Evolutionary conservation across 139 green algal species (phyloP).

Genomic region (Tetraselmis chui): DNA sequence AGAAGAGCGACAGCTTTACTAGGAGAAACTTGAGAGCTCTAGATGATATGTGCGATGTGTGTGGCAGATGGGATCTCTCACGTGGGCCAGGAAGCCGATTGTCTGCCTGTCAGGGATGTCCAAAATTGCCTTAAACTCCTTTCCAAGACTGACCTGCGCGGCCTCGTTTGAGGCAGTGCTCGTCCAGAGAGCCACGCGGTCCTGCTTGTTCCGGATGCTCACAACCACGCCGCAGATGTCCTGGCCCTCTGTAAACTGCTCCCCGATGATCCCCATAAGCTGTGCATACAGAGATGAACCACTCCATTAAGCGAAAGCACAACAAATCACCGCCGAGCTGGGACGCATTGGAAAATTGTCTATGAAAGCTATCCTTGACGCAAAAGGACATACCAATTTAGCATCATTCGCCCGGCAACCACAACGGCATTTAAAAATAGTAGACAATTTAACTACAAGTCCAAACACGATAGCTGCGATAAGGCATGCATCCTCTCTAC

Average conservation of each 20-base stretch:
- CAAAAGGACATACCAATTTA: slow-evolving; percentile 17
- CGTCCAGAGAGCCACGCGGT: slow-evolving; percentile 92
- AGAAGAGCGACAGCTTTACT: no score
- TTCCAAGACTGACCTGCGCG: slow-evolving; percentile 70
- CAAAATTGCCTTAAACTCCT: slow-evolving; percentile 88
- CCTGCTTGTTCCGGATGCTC: slow-evolving; percentile 77
- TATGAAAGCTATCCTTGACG: slow-evolving; percentile 14
- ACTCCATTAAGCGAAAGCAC: not conserved
- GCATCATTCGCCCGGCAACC: slow-evolving; percentile 3
- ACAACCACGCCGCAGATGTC: slow-evolving; percentile 95
- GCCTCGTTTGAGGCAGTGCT: slow-evolving; percentile 85
- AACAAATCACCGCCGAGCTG: no score
- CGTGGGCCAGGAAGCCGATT: slow-evolving; percentile 86
- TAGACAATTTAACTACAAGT: no score
- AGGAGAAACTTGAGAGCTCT: no score
- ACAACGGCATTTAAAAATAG: no score
- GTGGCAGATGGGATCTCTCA: slow-evolving; percentile 19
- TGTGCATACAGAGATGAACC: slow-evolving; percentile 22
- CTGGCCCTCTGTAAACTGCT: slow-evolving; percentile 93
- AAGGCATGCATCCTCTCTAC: no score
- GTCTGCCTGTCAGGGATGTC: slow-evolving; percentile 61
- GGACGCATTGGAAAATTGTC: not conserved
- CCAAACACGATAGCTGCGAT: no score
- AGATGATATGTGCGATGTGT: no score
- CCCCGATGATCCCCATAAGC: slow-evolving; percentile 93